Base-by-base conservation (phyloP, 73 alveolate genomes). In the Stentor coeruleus region DNA sequence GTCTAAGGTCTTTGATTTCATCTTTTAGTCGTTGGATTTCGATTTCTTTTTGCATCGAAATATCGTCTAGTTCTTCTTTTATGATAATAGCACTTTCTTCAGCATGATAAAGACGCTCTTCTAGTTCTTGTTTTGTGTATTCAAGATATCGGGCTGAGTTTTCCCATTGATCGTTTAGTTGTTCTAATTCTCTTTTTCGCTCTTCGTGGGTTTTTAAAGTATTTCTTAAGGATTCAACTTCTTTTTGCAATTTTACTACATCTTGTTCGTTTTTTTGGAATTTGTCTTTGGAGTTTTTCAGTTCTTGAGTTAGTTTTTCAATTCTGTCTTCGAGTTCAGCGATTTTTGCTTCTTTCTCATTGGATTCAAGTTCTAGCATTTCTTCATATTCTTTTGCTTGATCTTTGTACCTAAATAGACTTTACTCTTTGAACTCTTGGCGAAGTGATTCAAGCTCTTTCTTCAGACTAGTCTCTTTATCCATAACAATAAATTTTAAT, bases 121-220 rank as follows among this genome's bases (percentile, higher is more conserved):
- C 80, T 60, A 60, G 41, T 11, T 60, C 80, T 60, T 60, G 80
- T 35, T 60, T 60, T 60, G 80, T 14, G 41, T 28, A 60, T 26
- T n/a, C 41, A 15, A 60, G 41, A 14, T 14, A 6, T 35, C 80
- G 11, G 37, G 6, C 36, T 6, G 37, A n/a, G 36, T 26, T 60
- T 60, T 60, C 80, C 80, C 80, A 60, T n/a, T 60, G 37, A 38
- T 60, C 80, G 41, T 60, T 60, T 60, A 60, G 36, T 14, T 28
- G 37, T 26, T 60, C 80, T 6, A 60, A 26, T 60, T 60, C 80
- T 60, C 80, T 6, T 26, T 60, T 60, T 26, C 28, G 80, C 58
- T 60, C 41, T 26, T 60, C 37, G 41, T 11, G 28, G 14, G 11
- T 6, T 14, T 60, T 60, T 26, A 60, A 38, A 60, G 20, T 35